These are phyloP conservation scores for Metschnikowia proteae DNA, from an alignment of 805 yeast genomes.

Conservation along the genomic window DNA sequence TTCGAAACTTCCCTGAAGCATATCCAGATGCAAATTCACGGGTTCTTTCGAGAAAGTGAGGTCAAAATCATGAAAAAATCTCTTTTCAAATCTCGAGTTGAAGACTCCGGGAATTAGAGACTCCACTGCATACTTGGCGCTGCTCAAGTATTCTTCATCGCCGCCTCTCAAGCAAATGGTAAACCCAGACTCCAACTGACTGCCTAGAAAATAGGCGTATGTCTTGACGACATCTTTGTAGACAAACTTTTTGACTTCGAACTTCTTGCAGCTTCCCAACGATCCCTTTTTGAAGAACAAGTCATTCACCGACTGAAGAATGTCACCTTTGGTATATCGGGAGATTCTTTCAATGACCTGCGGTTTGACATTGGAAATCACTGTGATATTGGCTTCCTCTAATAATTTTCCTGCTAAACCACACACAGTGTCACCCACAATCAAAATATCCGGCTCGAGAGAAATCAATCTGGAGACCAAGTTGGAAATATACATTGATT, in stretches of 20 bases:
- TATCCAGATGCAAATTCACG: neutral
- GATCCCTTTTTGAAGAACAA: constrained; percentile 56
- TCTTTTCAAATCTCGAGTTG: constrained; percentile 70
- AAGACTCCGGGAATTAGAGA: constrained; percentile 76
- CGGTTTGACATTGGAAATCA: constrained; percentile 75
- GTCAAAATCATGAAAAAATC: constrained; percentile 14
- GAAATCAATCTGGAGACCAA: constrained; percentile 75
- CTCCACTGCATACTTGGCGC: constrained; percentile 74
- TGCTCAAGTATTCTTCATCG: constrained; percentile 53
- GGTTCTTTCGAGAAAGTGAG: constrained; percentile 8
- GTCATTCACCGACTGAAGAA: constrained; percentile 81
- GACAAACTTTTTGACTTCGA: constrained; percentile 67
- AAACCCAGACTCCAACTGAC: constrained; percentile 69
- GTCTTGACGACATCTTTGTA: constrained; percentile 58
- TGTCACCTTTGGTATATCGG: constrained; percentile 75
- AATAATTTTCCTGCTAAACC: constrained; percentile 75
- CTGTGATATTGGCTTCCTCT: constrained; percentile 73
- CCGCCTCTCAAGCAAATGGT: constrained; percentile 87
- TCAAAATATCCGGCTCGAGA: constrained; percentile 71
- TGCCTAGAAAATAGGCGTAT: constrained; percentile 75
- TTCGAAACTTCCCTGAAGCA: constrained; percentile 2
- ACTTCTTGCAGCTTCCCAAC: constrained; percentile 69
- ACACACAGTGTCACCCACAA: constrained; percentile 75
- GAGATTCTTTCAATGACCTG: constrained; percentile 78
- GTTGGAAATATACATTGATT: constrained; percentile 76